Evolutionary conservation across 352 stramenopile species (phyloP), one percentile per base, ranked within the genome.

Genomic region (Thalassiosira ordinaria): DNA sequence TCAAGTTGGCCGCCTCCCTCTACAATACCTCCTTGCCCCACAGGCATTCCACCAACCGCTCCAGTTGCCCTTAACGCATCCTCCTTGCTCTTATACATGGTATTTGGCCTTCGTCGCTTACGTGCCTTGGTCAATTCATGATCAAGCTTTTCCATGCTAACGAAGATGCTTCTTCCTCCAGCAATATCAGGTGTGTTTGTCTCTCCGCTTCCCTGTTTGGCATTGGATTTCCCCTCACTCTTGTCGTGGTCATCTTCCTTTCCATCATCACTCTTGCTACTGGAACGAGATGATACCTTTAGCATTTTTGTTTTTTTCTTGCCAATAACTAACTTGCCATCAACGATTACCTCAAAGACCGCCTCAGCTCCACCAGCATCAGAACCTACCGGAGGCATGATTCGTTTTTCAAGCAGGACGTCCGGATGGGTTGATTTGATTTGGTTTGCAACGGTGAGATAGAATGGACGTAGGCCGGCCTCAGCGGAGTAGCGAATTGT

Each of bases 141-240:
- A 56, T 91, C 85, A 27, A 93, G 56, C 61, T 91, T 85, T 77
- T 86, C 51, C 88, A 93, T 93, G 44, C 77, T 89, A 0, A 91
- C 79, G 84, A 87, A 93, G 4, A 93, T 74, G 49, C 66, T 86
- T 9, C 55, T 77, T 5, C 65, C 71, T 24, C 76, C 63, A 31
- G 64, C 62, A 51, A 79, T 66, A 49, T 74, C 67, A 18, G 67
- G 65, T 8, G 5, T 47, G 31, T 68, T 64, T 2, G 35, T 14
- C 27, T 64, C 61, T 13, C 66, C 74, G 37, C 39, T 41, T 56
- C 31, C 51, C 27, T 37, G 57, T 18, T 71, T 71, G 5, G 52
- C 35, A 33, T 74, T 67, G 11, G n/a, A n/a, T n/a, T 27, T 51
- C 22, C 62, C 49, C n/a, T 44, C 41, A 51, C 44, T 60, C 31